phyloP scores from a whole-genome alignment of 768 basidiomycete species.

The Xanthoconium purpureum region DNA sequence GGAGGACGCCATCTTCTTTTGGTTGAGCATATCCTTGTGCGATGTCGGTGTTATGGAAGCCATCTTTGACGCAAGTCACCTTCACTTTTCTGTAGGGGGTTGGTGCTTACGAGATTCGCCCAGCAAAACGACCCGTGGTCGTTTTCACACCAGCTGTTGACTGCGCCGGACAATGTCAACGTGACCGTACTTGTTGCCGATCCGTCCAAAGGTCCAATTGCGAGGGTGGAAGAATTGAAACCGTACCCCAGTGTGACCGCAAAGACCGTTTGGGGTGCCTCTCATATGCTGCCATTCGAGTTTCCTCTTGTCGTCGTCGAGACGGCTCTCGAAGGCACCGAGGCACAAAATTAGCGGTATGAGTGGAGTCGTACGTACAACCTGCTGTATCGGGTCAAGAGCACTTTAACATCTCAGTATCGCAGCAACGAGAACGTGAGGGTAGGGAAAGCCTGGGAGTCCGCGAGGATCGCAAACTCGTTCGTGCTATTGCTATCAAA shows the following conservation, averaged over 20 bases:
- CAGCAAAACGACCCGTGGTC: slow-evolving; percentile 27
- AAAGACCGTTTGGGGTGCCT: slow-evolving; percentile 6
- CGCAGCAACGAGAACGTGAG: too few species aligned
- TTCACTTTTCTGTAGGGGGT: not conserved
- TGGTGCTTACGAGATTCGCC: not conserved
- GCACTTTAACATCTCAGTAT: too few species aligned
- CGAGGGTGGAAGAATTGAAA: slow-evolving; percentile 1
- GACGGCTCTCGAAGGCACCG: slow-evolving; percentile 3
- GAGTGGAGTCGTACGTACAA: not conserved
- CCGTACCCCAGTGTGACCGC: slow-evolving; percentile 4
- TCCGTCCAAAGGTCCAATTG: not conserved
- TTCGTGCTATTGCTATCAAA: too few species aligned
- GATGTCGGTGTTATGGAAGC: slow-evolving; percentile 9
- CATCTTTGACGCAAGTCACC: slow-evolving; percentile 10
- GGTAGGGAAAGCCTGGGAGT: too few species aligned
- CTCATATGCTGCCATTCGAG: slow-evolving; percentile 17
- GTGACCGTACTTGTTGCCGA: slow-evolving; percentile 15
- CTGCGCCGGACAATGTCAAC: slow-evolving; percentile 6
- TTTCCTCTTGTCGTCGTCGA: slow-evolving; percentile 11
- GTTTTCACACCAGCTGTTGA: slow-evolving; percentile 8
- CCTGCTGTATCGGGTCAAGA: not conserved
- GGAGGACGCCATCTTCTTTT: slow-evolving; percentile 1
- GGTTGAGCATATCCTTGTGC: not conserved
- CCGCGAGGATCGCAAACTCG: too few species aligned
- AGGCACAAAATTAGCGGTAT: not conserved